Evolutionary conservation across 495 filamentous ascomycete genomes (phyloP), one percentile per base, ranked within the genome.

Genomic region (Amphirosellinia nigrospora): DNA sequence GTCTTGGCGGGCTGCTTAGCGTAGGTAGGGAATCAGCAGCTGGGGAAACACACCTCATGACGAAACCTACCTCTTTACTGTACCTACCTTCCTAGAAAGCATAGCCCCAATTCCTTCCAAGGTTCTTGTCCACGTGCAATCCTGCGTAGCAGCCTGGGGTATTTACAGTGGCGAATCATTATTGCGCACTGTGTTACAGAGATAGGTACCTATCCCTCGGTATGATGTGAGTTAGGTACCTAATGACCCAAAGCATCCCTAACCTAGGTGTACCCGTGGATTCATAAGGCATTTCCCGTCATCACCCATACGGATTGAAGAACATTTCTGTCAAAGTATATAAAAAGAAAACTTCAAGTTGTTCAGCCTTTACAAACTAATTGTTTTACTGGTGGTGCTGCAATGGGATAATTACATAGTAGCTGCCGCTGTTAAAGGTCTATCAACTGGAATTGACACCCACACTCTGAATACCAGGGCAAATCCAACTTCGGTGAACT

Each of bases 31-130:
- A 23, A 10, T 21, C 16, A 34, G 30, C 56, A 60, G n/a, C 56
- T 60, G 52, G 39, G 52, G 32, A 56, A 43, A 67, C 64, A 66
- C 50, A n/a, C n/a, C n/a, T n/a, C n/a, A 66, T 66, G 64, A 66
- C 50, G 64, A 66, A 55, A 56, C 50, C 13, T 56, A n/a, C n/a
- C n/a, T n/a, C n/a, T n/a, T n/a, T n/a, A n/a, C n/a, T n/a, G 60
- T 46, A 28, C 38, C 4, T 59, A 30, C 26, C 4, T 59, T 19
- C 26, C 26, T 53, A 5, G 38, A 30, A 62, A 46, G 59, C 59
- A 62, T 23, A 62, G 39, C 59, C 59, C 59, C 39, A 62, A n/a
- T n/a, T n/a, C n/a, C n/a, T n/a, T 62, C 58, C n/a, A 21, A n/a
- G n/a, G n/a, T n/a, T 53, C 50, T 26, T 53, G 10, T 30, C 50